A percentile compares a stretch with the other conserved stretches of the same genome.
Evolutionary conservation across 106 monocot genomes (phyloP).

Genomic region (Vanilla planifolia): DNA sequence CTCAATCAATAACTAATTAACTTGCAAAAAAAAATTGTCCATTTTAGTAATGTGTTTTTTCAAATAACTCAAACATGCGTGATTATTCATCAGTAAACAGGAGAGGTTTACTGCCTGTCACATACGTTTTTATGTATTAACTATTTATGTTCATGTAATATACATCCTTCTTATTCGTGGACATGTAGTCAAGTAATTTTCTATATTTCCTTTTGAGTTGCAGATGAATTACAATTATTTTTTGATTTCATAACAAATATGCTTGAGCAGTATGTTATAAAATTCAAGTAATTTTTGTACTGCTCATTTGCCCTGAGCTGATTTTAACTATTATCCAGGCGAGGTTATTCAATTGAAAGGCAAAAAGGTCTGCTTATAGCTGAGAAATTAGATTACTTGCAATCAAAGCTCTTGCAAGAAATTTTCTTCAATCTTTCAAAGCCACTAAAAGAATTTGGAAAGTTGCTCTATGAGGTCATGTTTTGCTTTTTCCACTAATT

Average conservation of each 20-base stretch:
- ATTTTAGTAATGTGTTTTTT: too few relatives aligned
- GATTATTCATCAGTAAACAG: too few relatives aligned
- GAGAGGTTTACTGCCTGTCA: too few relatives aligned
- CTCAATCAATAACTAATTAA: too few relatives aligned
- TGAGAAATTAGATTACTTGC: constrained; percentile 91
- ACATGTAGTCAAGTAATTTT: background rate
- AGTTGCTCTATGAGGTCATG: constrained; percentile 62
- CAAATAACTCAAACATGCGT: too few relatives aligned
- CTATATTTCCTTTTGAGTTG: background rate
- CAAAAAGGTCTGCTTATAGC: constrained; percentile 81
- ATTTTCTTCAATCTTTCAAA: constrained; percentile 72
- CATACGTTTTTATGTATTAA: too few relatives aligned
- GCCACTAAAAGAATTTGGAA: constrained; percentile 54
- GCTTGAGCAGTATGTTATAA: too few relatives aligned
- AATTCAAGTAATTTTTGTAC: too few relatives aligned
- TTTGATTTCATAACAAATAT: background rate
- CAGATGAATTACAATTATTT: background rate
- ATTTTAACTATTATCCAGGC: constrained; percentile 30
- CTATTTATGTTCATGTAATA: too few relatives aligned
- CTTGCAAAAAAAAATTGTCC: too few relatives aligned
- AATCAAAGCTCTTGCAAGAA: constrained; percentile 75
- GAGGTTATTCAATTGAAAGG: constrained; percentile 87
- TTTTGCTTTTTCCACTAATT: background rate
- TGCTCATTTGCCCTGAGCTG: background rate
- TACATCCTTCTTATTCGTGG: too few relatives aligned